phyloP scores from a whole-genome alignment of 192 early-diverging fungal species.

The Gamsiella multidivaricata region DNA sequence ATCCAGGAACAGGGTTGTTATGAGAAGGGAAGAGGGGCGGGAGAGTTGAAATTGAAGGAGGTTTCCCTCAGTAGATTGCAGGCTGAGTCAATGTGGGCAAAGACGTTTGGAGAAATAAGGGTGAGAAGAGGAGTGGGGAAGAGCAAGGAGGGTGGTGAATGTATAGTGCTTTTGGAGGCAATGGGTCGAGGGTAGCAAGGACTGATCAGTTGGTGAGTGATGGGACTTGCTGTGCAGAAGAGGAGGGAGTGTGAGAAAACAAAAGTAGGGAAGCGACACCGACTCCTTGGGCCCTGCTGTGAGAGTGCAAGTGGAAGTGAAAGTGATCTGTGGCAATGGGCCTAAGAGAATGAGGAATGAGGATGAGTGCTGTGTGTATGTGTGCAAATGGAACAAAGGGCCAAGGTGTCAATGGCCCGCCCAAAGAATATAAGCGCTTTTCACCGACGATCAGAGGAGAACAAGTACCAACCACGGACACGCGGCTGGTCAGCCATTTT shows the following conservation, averaged over 20 bases:
- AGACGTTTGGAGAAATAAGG: background rate
- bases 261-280: background rate
- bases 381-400: no score
- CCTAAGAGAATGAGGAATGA: no score
- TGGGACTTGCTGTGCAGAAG: background rate
- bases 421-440: no score
- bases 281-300: background rate
- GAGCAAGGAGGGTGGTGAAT: background rate
- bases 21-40: background rate
- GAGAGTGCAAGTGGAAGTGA: background rate
- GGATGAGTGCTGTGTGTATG: background rate
- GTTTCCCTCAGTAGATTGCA: background rate
- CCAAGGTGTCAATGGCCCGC: no score
- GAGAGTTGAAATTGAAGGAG: constrained; percentile 1
- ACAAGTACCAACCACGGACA: no score
- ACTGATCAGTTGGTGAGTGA: constrained; percentile 5
- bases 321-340: background rate
- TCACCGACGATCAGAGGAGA: no score
- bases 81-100: background rate
- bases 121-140: background rate
- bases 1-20: constrained; percentile 1
- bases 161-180: background rate
- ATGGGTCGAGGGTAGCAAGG: background rate
- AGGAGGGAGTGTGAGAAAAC: background rate
- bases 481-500: no score